Evolutionary conservation across 305 asterid species (phyloP).

Genomic region (Solanum hybrid): DNA sequence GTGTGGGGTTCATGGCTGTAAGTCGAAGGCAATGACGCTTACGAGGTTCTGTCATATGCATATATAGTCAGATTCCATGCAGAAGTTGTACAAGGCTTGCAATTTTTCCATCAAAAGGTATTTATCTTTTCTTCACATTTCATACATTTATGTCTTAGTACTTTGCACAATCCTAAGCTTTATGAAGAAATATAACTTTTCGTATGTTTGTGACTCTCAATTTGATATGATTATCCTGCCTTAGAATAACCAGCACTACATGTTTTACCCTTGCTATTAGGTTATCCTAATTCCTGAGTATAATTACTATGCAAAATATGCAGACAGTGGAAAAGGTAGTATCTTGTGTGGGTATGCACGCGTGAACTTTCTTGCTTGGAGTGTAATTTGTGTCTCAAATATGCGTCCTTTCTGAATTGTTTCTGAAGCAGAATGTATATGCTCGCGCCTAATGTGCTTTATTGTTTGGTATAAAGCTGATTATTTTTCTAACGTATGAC

Average conservation of each 20-base stretch:
- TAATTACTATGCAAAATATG: too few relatives aligned
- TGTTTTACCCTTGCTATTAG: too few relatives aligned
- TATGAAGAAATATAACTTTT: background rate
- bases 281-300: too few relatives aligned
- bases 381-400: too few relatives aligned
- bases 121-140: background rate
- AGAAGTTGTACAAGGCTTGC: conserved; percentile 69
- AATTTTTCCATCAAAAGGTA: conserved; percentile 53
- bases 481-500: background rate
- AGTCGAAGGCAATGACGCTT: conserved; percentile 69
- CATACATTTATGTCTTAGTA: background rate
- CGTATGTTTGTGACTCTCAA: background rate
- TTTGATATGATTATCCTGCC: background rate
- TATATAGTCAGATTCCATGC: conserved; percentile 46
- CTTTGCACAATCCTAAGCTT: background rate
- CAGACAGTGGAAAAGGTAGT: too few relatives aligned
- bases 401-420: too few relatives aligned
- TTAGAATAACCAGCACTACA: too few relatives aligned
- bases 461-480: background rate
- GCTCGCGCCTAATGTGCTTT: background rate
- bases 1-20: conserved; percentile 58
- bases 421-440: background rate
- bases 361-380: too few relatives aligned
- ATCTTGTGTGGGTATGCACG: too few relatives aligned
- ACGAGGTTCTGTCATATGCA: conserved; percentile 68